Evolutionary conservation across 2,329 filamentous ascomycete species (phyloP).

Genomic region (Ophiostoma fasciatum): DNA sequence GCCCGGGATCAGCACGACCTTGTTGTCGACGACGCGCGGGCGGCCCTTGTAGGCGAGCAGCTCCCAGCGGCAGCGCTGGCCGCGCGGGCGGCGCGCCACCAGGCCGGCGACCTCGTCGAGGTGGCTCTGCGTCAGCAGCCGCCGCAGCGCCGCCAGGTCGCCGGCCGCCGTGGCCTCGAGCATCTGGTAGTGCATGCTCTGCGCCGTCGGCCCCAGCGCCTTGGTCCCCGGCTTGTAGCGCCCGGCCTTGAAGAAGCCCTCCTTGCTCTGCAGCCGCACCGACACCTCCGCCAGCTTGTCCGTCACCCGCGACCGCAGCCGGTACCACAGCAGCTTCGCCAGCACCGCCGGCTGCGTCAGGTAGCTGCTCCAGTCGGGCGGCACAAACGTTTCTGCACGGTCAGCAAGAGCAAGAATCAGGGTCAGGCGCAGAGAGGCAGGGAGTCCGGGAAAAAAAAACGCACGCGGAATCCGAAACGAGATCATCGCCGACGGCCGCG

Average conservation of each 20-base stretch:
- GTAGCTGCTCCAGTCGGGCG: conserved; percentile 24
- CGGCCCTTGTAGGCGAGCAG: conserved; percentile 33
- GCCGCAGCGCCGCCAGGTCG: conserved; percentile 33
- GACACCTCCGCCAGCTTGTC: conserved; percentile 24
- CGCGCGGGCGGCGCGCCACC: conserved; percentile 34
- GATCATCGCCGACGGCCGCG: conserved; percentile 3
- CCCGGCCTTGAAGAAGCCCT: conserved; percentile 24
- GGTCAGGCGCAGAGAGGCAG: neutral
- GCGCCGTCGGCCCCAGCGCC: conserved; percentile 35
- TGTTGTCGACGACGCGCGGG: conserved; percentile 40
- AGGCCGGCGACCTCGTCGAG: conserved; percentile 34
- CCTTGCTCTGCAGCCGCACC: conserved; percentile 31
- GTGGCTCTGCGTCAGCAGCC: conserved; percentile 38
- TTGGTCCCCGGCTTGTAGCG: conserved; percentile 27
- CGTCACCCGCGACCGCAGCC: conserved; percentile 21
- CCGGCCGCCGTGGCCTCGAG: conserved; percentile 45
- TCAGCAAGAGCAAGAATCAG: neutral
- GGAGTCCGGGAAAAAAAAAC: conserved; percentile 1
- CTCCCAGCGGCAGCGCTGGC: conserved; percentile 36
- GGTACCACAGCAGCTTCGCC: conserved; percentile 23
- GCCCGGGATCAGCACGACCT: conserved; percentile 31
- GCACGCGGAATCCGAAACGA: conserved; percentile 10
- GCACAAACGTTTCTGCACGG: conserved; percentile 31
- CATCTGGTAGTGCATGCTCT: conserved; percentile 45
- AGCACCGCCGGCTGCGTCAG: conserved; percentile 17